Conservation (phyloP, 2,329 filamentous ascomycete species). For the Rhinocladiella mackenziei region DNA sequence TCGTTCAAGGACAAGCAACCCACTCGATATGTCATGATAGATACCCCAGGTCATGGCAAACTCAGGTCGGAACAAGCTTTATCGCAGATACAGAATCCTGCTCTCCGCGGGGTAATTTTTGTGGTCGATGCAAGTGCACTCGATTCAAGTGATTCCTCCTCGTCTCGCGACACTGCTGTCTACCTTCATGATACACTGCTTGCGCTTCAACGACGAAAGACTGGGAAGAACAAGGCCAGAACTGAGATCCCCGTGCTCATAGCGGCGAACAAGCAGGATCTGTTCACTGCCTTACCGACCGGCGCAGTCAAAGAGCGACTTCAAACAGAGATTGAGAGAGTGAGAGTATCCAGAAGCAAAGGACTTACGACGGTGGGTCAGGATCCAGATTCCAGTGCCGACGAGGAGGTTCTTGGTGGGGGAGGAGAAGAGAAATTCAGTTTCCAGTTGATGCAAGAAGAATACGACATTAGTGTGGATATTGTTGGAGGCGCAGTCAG, state of each 20-base stretch:
- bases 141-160: constrained; percentile 37
- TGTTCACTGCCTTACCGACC: constrained; percentile 86
- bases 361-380: constrained; percentile 52
- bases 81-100: constrained; percentile 42
- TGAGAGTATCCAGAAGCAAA: constrained; percentile 72
- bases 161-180: constrained; percentile 66
- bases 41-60: constrained; percentile 95
- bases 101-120: constrained; percentile 72
- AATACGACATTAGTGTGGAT: constrained; percentile 68
- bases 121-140: constrained; percentile 79
- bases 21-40: constrained; percentile 46
- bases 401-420: constrained; percentile 80
- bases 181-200: constrained; percentile 91
- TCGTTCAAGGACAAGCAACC: constrained; percentile 53
- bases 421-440: constrained; percentile 72
- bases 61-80: constrained; percentile 67
- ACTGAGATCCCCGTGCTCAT: constrained; percentile 70
- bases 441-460: constrained; percentile 78
- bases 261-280: constrained; percentile 90
- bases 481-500: constrained; percentile 66
- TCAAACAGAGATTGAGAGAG: constrained; percentile 74
- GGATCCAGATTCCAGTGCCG: constrained; percentile 53
- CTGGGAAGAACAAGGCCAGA: constrained; percentile 39
- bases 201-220: constrained; percentile 67
- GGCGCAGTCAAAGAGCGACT: constrained; percentile 69